Conservation (phyloP, 345 rosid genomes). For the Populus nigra region DNA sequence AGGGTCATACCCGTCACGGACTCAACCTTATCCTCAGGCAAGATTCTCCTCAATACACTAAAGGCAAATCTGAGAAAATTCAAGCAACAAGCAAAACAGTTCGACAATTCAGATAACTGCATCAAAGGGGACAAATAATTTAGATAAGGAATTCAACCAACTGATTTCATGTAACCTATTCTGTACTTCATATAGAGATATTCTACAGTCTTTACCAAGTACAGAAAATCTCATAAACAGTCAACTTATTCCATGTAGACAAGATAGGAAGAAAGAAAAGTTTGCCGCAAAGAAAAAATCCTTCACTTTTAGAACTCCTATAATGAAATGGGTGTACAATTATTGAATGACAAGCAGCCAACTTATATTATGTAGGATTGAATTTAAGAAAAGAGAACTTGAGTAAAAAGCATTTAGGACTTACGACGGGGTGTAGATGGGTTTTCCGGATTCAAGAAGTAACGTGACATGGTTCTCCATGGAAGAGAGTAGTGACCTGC, state of each 20-base stretch:
- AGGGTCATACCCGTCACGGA: constrained; percentile 66
- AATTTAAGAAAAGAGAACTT: neutral
- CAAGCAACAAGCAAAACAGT: neutral
- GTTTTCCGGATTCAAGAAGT: constrained; percentile 69
- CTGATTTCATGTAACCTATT: neutral
- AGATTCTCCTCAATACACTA: constrained; percentile 64
- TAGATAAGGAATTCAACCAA: neutral
- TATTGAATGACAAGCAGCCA: neutral
- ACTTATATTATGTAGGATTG: neutral
- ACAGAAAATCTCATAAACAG: neutral
- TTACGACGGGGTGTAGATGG: constrained; percentile 72
- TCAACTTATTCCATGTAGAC: neutral
- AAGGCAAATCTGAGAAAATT: constrained; percentile 52
- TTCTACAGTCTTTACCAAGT: neutral
- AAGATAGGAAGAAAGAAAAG: neutral
- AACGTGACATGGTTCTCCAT: constrained; percentile 87
- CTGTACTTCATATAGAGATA: neutral
- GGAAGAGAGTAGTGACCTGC: constrained; percentile 80
- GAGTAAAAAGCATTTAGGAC: constrained; percentile 16
- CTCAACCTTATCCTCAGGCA: constrained; percentile 96
- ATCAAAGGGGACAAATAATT: neutral
- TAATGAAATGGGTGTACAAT: neutral
- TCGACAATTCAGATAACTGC: neutral
- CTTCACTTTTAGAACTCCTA: neutral
- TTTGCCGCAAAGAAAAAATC: neutral